Conservation (phyloP, 2,329 filamentous ascomycete species). For the Fusarium aywerte region DNA sequence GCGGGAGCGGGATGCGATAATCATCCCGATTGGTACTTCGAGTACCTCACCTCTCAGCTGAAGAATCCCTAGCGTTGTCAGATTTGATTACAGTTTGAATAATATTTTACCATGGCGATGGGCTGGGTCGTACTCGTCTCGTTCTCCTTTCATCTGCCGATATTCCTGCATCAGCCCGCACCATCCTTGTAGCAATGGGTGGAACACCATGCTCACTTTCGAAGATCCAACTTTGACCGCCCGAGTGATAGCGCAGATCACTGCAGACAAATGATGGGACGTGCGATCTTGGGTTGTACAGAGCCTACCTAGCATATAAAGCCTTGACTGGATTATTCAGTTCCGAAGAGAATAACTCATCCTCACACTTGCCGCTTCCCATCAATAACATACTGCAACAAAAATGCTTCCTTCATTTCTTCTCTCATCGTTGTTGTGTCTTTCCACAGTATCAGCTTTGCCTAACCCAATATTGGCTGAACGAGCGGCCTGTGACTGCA, state of each 20-base stretch:
- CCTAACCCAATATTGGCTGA: slow-evolving; percentile 11
- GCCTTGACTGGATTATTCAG: accelerated
- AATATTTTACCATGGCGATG: not conserved
- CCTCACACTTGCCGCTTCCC: accelerated
- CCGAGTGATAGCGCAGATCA: slow-evolving; percentile 4
- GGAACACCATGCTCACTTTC: slow-evolving; percentile 19
- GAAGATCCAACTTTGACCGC: slow-evolving; percentile 4
- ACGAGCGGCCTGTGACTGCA: slow-evolving; percentile 36
- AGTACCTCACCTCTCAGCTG: not conserved
- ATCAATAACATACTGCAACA: too few species aligned
- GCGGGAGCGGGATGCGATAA: not conserved
- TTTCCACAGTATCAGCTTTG: slow-evolving; percentile 29
- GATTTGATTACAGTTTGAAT: not conserved
- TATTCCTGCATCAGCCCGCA: slow-evolving; percentile 9
- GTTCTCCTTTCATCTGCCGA: not conserved
- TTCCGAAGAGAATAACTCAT: not conserved
- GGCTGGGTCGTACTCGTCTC: not conserved
- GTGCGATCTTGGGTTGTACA: slow-evolving; percentile 3
- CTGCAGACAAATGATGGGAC: slow-evolving; percentile 1
- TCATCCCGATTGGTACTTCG: not conserved
- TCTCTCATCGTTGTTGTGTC: slow-evolving; percentile 27
- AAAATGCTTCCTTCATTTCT: slow-evolving; percentile 36
- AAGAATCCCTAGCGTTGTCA: not conserved
- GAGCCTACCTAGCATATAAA: slow-evolving; percentile 8
- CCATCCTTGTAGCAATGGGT: slow-evolving; percentile 6